phyloP scores from a whole-genome alignment of 1,139 yeast species.

The Meyerozyma smithsonii region DNA sequence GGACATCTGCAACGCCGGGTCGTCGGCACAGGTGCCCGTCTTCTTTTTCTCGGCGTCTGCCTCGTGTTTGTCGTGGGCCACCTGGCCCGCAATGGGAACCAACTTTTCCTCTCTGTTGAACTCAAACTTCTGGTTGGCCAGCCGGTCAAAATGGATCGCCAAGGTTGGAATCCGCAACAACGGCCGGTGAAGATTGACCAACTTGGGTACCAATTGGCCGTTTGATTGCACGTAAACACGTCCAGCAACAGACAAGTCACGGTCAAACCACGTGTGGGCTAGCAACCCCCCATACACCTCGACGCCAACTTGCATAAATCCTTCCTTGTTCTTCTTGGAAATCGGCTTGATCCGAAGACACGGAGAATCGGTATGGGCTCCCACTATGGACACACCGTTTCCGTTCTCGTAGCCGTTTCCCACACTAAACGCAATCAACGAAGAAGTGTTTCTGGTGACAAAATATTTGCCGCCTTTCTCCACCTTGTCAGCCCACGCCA shows the following conservation, averaged over 20 bases:
- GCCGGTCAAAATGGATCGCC: slow-evolving; percentile 88
- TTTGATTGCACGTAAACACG: slow-evolving; percentile 64
- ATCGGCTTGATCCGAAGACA: slow-evolving; percentile 87
- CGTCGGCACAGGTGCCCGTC: slow-evolving; percentile 41
- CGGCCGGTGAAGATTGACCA: slow-evolving; percentile 80
- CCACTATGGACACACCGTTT: slow-evolving; percentile 80
- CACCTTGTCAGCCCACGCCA: slow-evolving; percentile 63
- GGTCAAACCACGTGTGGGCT: slow-evolving; percentile 90
- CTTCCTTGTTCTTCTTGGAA: slow-evolving; percentile 66
- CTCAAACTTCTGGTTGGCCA: slow-evolving; percentile 72
- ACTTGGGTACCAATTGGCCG: slow-evolving; percentile 54
- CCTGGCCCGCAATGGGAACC: slow-evolving; percentile 81
- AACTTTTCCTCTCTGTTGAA: slow-evolving; percentile 86
- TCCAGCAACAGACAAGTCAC: slow-evolving; percentile 90
- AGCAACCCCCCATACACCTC: slow-evolving; percentile 95
- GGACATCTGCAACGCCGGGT: slow-evolving; percentile 39
- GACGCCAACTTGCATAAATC: slow-evolving; percentile 86
- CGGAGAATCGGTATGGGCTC: slow-evolving; percentile 97
- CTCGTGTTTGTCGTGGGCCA: slow-evolving; percentile 30
- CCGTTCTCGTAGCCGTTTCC: slow-evolving; percentile 77
- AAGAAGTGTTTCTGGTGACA: slow-evolving; percentile 83
- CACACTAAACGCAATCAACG: slow-evolving; percentile 80
- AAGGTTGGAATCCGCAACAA: slow-evolving; percentile 87
- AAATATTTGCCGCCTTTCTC: slow-evolving; percentile 61
- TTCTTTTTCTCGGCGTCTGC: slow-evolving; percentile 8